phyloP scores from a whole-genome alignment of 495 filamentous ascomycete genomes.

The Glonium stellatum region DNA sequence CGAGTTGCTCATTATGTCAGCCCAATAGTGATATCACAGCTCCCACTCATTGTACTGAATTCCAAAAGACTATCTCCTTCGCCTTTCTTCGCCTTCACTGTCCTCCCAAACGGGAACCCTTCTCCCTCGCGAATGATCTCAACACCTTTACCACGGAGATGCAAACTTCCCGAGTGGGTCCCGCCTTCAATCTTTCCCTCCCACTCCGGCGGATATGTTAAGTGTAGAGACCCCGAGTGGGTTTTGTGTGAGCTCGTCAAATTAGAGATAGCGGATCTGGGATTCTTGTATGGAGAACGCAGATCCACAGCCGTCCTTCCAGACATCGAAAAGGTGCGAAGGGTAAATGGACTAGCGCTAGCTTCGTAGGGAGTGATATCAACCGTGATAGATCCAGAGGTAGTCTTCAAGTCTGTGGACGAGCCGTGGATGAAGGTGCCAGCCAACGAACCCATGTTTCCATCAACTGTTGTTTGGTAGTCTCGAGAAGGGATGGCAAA shows the following conservation, averaged over 20 bases:
- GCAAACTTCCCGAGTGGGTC: slow-evolving; percentile 11
- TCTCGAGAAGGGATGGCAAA: slow-evolving; percentile 29
- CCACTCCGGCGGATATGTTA: slow-evolving; percentile 35
- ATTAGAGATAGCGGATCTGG: slow-evolving; percentile 11
- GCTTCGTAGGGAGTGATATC: slow-evolving; percentile 27
- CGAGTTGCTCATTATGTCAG: too few relatives aligned
- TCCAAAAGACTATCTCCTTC: slow-evolving; percentile 11
- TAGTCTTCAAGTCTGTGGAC: slow-evolving; percentile 12
- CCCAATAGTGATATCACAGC: slow-evolving; percentile 20
- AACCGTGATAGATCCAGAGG: slow-evolving; percentile 26
- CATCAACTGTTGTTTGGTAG: slow-evolving; percentile 26
- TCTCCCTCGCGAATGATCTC: slow-evolving; percentile 15
- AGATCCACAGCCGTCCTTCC: slow-evolving; percentile 23
- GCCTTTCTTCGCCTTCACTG: slow-evolving; percentile 23
- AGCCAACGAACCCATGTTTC: slow-evolving; percentile 21
- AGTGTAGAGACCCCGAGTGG: slow-evolving; percentile 22
- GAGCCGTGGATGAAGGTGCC: slow-evolving; percentile 33
- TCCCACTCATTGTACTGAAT: slow-evolving; percentile 16
- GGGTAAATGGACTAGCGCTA: slow-evolving; percentile 9
- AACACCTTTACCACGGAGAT: slow-evolving; percentile 20
- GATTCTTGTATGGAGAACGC: slow-evolving; percentile 15
- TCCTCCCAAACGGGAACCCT: slow-evolving; percentile 1
- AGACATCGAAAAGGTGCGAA: slow-evolving; percentile 23
- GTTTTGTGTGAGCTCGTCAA: slow-evolving; percentile 26
- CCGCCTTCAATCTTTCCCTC: slow-evolving; percentile 27